Evolutionary conservation across 331 rosid species (phyloP).

Genomic region (Saraca asoca): DNA sequence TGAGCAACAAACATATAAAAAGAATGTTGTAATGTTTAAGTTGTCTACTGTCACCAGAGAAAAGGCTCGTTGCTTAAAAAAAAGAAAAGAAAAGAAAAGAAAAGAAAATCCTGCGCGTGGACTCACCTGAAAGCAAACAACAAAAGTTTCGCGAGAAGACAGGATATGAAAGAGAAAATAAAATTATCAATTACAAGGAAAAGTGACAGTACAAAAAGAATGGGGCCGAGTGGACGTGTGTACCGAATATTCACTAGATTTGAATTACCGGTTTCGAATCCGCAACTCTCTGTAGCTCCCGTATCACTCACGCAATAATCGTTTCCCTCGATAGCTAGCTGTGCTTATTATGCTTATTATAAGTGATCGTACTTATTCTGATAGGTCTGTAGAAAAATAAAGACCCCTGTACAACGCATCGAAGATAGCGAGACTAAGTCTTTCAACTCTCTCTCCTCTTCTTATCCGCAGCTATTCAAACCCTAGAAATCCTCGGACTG

Average conservation of each 20-base stretch:
- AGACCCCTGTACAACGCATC: slow-evolving; percentile 69
- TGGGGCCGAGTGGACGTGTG: slow-evolving; percentile 62
- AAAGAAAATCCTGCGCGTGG: slow-evolving; percentile 24
- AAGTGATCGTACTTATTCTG: slow-evolving; percentile 42
- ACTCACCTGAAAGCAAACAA: not conserved
- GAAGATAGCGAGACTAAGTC: slow-evolving; percentile 70
- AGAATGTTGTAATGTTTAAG: too few relatives aligned
- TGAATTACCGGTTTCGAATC: slow-evolving; percentile 66
- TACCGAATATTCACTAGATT: slow-evolving; percentile 67
- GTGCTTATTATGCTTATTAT: rapidly evolving
- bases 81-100: too few relatives aligned
- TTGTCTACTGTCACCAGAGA: too few relatives aligned
- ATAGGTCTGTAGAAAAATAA: slow-evolving; percentile 61
- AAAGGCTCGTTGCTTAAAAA: too few relatives aligned
- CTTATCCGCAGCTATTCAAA: slow-evolving; percentile 60
- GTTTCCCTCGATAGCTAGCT: rapidly evolving
- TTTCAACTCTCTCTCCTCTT: slow-evolving; percentile 34
- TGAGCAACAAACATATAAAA: too few relatives aligned
- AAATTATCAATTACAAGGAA: slow-evolving; percentile 24
- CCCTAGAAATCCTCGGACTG: slow-evolving; percentile 64
- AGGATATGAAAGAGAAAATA: not conserved
- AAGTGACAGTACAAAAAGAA: slow-evolving; percentile 44
- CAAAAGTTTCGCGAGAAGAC: slow-evolving; percentile 9
- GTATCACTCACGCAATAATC: slow-evolving; percentile 37
- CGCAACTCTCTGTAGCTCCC: slow-evolving; percentile 18